Evolutionary conservation across 2,329 filamentous ascomycete species (phyloP).

Genomic region (Waltergamsia citrina): DNA sequence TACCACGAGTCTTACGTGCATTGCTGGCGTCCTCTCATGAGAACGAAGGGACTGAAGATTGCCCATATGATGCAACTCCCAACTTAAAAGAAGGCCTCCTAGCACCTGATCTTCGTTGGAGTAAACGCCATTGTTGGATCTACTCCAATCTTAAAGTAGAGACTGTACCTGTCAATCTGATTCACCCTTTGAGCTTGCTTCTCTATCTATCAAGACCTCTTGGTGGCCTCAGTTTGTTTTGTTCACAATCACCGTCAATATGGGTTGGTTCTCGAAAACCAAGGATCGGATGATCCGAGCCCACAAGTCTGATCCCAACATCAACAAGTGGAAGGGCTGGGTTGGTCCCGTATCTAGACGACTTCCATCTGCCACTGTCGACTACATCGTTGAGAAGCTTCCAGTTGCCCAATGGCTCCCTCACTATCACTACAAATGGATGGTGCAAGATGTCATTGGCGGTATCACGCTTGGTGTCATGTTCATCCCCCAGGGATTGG

Average conservation of each 20-base stretch:
- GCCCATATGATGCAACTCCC: too few species aligned
- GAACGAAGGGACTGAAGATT: too few species aligned
- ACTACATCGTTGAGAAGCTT: conserved; percentile 51
- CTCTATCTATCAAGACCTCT: too few species aligned
- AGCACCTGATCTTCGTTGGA: background rate
- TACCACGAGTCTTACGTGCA: background rate
- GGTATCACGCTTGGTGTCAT: conserved; percentile 51
- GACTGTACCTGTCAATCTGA: too few species aligned
- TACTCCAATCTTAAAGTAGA: too few species aligned
- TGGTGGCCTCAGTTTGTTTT: too few species aligned
- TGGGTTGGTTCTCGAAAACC: conserved; percentile 7
- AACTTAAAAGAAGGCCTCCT: conserved; percentile 1
- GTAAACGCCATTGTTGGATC: background rate
- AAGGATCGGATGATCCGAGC: conserved; percentile 10
- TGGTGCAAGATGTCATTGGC: conserved; percentile 51
- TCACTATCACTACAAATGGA: conserved; percentile 49
- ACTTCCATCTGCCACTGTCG: conserved; percentile 41
- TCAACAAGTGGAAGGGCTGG: conserved; percentile 14
- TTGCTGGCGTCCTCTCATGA: too few species aligned
- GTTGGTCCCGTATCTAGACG: conserved; percentile 10
- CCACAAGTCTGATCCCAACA: conserved; percentile 15
- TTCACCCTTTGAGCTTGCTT: too few species aligned
- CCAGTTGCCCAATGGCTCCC: conserved; percentile 56
- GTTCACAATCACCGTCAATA: background rate
- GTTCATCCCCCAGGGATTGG: conserved; percentile 52